Conservation (phyloP, 2,329 filamentous ascomycete genomes). For the Fusarium protoensiforme region DNA sequence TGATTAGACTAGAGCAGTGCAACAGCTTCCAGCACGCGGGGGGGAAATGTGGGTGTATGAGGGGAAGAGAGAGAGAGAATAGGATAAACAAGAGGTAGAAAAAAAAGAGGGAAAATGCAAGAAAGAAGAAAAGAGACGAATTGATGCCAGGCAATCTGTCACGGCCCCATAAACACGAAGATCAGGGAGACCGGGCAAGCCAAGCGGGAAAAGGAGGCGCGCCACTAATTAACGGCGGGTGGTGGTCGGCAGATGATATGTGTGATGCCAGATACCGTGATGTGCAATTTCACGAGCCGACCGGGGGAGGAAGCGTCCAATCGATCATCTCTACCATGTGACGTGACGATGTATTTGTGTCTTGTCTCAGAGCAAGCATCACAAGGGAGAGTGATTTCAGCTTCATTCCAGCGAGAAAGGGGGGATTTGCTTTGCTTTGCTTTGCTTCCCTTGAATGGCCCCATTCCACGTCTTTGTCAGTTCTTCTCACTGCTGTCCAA, state of each 20-base stretch:
- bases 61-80: background rate
- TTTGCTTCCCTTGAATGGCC: background rate
- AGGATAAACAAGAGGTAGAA: background rate
- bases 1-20: background rate
- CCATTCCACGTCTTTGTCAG: background rate
- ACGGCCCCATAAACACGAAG: conserved; percentile 11
- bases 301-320: background rate
- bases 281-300: conserved; percentile 16
- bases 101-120: background rate
- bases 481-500: background rate
- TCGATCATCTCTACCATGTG: background rate
- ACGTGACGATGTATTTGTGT: conserved; percentile 10
- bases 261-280: conserved; percentile 4
- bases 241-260: conserved; percentile 23
- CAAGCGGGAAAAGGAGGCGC: conserved; percentile 37
- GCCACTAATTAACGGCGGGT: conserved; percentile 26
- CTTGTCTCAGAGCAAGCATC: background rate
- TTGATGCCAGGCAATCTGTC: background rate
- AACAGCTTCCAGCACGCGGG: conserved; percentile 17
- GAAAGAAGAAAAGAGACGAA: background rate
- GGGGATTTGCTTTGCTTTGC: background rate
- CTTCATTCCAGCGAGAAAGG: conserved; percentile 23
- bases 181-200: conserved; percentile 25
- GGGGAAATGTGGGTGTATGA: background rate
- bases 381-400: conserved; percentile 11